phyloP scores from a whole-genome alignment of 306 rosid genomes.

The Pterocarpus macrocarpus region DNA sequence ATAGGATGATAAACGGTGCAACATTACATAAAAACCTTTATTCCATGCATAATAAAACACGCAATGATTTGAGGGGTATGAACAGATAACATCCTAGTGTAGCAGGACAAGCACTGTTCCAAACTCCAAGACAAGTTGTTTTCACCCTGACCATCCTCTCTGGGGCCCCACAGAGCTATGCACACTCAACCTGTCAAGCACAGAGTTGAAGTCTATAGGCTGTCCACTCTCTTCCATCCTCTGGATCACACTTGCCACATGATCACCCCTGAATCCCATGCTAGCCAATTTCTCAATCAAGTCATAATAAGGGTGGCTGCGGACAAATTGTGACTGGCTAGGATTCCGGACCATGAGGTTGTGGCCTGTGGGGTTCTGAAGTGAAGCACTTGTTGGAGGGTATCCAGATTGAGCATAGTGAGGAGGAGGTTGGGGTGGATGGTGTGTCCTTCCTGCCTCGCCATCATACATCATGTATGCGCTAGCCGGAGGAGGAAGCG shows the following conservation, averaged over 20 bases:
- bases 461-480: conserved; percentile 86
- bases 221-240: conserved; percentile 97
- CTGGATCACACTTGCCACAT: conserved; percentile 79
- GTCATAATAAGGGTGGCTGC: conserved; percentile 84
- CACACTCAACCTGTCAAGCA: conserved; percentile 85
- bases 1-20: conserved; percentile 54
- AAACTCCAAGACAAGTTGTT: conserved; percentile 25
- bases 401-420: conserved; percentile 80
- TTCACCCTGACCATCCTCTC: conserved; percentile 81
- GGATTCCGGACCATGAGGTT: conserved; percentile 69
- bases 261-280: conserved; percentile 96
- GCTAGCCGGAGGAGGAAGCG: conserved; percentile 73
- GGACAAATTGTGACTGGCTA: conserved; percentile 62
- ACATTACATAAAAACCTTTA: conserved; percentile 53
- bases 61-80: conserved; percentile 59
- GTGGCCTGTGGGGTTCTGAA: conserved; percentile 63
- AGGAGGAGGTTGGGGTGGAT: conserved; percentile 68
- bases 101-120: conserved; percentile 19
- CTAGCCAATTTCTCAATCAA: conserved; percentile 77
- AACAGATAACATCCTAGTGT: background rate
- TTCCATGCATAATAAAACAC: conserved; percentile 95
- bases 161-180: conserved; percentile 78
- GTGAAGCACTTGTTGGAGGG: conserved; percentile 75
- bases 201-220: conserved; percentile 84
- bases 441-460: conserved; percentile 76